A percentile compares a stretch with the other conserved stretches of the same genome.
These are phyloP conservation scores for Hemileia vastatrix DNA, from an alignment of 1,284 basidiomycete genomes.

Conservation along the genomic window DNA sequence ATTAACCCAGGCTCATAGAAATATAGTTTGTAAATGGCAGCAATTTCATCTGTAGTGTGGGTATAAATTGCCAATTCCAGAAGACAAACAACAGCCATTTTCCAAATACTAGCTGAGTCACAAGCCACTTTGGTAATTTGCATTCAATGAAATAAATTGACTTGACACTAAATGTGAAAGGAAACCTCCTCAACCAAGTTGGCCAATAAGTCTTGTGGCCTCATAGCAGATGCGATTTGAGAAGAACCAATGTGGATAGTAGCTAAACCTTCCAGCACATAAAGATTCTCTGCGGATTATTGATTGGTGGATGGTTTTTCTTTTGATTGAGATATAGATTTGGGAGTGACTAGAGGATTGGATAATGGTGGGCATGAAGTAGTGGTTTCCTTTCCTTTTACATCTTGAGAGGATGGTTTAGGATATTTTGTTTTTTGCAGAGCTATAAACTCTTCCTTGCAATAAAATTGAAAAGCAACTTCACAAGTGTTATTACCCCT, in stretches of 20 bases:
- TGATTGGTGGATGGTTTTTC: neutral
- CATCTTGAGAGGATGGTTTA: too few species aligned
- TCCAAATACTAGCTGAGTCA: conserved; percentile 58
- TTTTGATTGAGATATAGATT: conserved; percentile 9
- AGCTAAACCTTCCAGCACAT: conserved; percentile 13
- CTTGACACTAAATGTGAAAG: conserved; percentile 74
- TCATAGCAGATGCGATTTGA: conserved; percentile 2
- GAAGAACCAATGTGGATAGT: conserved; percentile 10
- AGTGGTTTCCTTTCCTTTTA: too few species aligned
- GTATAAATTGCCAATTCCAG: conserved; percentile 74
- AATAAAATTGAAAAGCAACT: conserved; percentile 18
- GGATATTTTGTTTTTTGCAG: too few species aligned
- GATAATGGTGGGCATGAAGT: too few species aligned
- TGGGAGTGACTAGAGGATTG: neutral
- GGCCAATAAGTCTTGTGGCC: conserved; percentile 54
- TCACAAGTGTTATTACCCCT: too few species aligned
- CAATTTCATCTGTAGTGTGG: conserved; percentile 55
- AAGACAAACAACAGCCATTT: conserved; percentile 70
- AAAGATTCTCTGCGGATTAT: neutral
- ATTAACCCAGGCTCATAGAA: conserved; percentile 88
- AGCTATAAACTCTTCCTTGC: conserved; percentile 13
- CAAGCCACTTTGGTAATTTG: conserved; percentile 63
- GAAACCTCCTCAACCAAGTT: conserved; percentile 62
- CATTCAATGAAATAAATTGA: conserved; percentile 78
- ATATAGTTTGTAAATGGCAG: conserved; percentile 72